Evolutionary conservation across 768 basidiomycete species (phyloP).

Genomic region (Lyophyllum decastes): DNA sequence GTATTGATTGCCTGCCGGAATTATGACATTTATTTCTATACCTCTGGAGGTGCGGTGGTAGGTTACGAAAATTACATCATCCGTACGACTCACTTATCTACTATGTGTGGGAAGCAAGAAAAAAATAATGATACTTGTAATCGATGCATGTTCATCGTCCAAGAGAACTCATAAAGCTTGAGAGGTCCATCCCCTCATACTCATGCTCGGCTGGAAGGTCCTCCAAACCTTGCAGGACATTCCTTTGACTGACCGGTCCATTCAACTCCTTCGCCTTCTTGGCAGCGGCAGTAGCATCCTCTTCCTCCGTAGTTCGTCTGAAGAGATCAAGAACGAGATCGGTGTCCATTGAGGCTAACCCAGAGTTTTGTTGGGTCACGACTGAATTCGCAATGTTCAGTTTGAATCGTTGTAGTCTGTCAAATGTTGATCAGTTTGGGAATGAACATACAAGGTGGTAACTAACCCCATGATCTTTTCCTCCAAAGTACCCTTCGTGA

Average conservation of each 20-base stretch:
- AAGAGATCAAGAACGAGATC: conserved; percentile 96
- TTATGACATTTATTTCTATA: not conserved
- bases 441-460: not conserved
- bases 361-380: conserved; percentile 96
- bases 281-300: conserved; percentile 53
- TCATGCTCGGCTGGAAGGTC: conserved; percentile 93
- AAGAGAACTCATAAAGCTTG: conserved; percentile 87
- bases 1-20: conserved; percentile 5
- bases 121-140: conserved; percentile 28
- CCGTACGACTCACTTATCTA: conserved; percentile 12
- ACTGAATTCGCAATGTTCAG: conserved; percentile 96
- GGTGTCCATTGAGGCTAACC: conserved; percentile 93
- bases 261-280: conserved; percentile 57
- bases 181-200: conserved; percentile 84
- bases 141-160: conserved; percentile 39
- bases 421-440: conserved; percentile 6
- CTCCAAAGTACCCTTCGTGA: conserved; percentile 95
- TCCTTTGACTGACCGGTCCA: conserved; percentile 74
- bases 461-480: conserved; percentile 99
- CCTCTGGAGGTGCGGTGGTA: conserved; percentile 1
- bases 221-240: conserved; percentile 84
- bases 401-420: conserved; percentile 95
- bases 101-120: conserved; percentile 10
- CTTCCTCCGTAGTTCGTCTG: conserved; percentile 78
- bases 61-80: conserved; percentile 12